A percentile compares a stretch with the other conserved stretches of the same genome.
Evolutionary conservation across 1,284 basidiomycete genomes (phyloP).

Genomic region (Inonotus obliquus): DNA sequence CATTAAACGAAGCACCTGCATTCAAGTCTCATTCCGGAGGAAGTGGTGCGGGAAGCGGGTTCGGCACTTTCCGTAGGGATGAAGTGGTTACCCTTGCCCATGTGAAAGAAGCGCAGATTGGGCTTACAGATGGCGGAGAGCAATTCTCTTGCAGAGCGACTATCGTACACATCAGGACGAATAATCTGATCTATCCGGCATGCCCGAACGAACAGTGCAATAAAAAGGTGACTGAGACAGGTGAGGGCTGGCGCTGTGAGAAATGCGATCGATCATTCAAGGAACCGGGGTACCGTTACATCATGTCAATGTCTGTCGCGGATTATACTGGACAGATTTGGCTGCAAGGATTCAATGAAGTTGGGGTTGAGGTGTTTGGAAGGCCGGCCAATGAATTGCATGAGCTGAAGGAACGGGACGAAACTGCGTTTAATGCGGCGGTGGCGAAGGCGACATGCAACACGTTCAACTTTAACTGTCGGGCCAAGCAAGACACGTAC

Average conservation of each 20-base stretch:
- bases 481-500: constrained; percentile 85
- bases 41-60: constrained; percentile 34
- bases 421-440: constrained; percentile 54
- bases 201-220: constrained; percentile 82
- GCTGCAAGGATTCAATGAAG: constrained; percentile 96
- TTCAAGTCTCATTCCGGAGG: constrained; percentile 71
- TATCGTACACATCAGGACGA: constrained; percentile 85
- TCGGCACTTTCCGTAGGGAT: constrained; percentile 54
- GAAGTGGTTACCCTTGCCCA: constrained; percentile 78
- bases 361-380: constrained; percentile 75
- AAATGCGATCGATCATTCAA: constrained; percentile 81
- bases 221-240: constrained; percentile 84
- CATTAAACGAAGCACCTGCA: constrained; percentile 50
- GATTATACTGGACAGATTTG: constrained; percentile 89
- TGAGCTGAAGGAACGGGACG: constrained; percentile 69
- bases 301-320: constrained; percentile 83
- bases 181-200: constrained; percentile 87
- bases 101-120: constrained; percentile 77
- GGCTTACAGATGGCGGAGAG: constrained; percentile 75
- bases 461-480: constrained; percentile 81
- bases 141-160: constrained; percentile 78
- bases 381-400: constrained; percentile 80
- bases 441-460: constrained; percentile 66
- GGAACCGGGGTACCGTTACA: constrained; percentile 86
- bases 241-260: constrained; percentile 84